Percentiles rank a stretch among this genome's conserved stretches.
Evolutionary conservation across 2,329 filamentous ascomycete genomes (phyloP).

Genomic region (Lachnellula suecica): DNA sequence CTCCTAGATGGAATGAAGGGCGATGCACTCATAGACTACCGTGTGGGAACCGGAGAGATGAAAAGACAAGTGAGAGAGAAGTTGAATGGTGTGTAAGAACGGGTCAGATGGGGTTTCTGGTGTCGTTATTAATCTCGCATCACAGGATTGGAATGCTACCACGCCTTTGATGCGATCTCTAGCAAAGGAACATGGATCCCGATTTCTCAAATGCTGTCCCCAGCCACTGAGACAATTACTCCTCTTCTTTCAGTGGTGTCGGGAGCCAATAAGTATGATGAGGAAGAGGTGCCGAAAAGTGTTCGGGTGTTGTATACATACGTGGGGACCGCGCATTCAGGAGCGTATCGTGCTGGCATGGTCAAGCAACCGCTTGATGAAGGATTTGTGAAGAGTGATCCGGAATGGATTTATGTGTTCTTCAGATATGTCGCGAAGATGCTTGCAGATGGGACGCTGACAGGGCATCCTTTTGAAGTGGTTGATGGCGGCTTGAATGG

Average conservation of each 20-base stretch:
- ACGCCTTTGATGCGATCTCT: constrained; percentile 22
- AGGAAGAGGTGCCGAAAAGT: constrained; percentile 8
- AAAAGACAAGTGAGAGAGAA: constrained; percentile 15
- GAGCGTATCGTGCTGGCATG: constrained; percentile 13
- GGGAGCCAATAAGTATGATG: constrained; percentile 11
- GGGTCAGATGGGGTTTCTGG: neutral
- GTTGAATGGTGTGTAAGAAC: neutral
- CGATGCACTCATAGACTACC: constrained; percentile 54
- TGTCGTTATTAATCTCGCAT: neutral
- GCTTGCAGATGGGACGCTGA: constrained; percentile 47
- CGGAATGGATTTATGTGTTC: constrained; percentile 12
- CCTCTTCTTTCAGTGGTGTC: constrained; percentile 34
- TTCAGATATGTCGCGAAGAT: constrained; percentile 29
- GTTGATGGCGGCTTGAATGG: constrained; percentile 33
- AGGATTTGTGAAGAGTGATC: constrained; percentile 5
- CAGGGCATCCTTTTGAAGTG: constrained; percentile 42
- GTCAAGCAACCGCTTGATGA: constrained; percentile 11
- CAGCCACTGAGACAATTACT: constrained; percentile 37
- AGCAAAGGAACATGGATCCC: constrained; percentile 15
- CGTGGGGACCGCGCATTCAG: constrained; percentile 16
- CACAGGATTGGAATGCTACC: constrained; percentile 5
- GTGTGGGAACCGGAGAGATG: constrained; percentile 43
- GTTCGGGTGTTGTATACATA: constrained; percentile 11
- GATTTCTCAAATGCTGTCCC: constrained; percentile 24
- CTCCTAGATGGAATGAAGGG: constrained; percentile 48